A percentile compares a stretch with the other conserved stretches of the same genome.
Evolutionary conservation across 495 filamentous ascomycete genomes (phyloP).

Genomic region (Penicillium salamii): DNA sequence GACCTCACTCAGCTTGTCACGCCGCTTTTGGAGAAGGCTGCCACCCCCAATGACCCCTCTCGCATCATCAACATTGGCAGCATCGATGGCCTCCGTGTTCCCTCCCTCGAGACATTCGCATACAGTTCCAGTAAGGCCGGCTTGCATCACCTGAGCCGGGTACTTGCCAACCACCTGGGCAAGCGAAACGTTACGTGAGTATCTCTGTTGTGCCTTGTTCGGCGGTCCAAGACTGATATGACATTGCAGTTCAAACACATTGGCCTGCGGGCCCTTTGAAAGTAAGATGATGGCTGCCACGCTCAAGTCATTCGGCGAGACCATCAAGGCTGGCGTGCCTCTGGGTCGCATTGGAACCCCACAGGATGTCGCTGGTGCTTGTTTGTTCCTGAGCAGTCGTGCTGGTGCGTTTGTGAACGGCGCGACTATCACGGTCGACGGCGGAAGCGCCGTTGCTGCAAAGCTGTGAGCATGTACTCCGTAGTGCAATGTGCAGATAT

Average conservation of each 20-base stretch:
- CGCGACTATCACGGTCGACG: conserved; percentile 72
- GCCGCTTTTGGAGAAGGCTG: conserved; percentile 62
- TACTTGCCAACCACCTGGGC: conserved; percentile 69
- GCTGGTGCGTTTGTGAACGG: conserved; percentile 76
- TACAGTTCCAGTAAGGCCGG: conserved; percentile 77
- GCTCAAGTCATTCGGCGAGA: conserved; percentile 56
- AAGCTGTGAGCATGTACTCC: conserved; percentile 53
- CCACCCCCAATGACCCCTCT: conserved; percentile 47
- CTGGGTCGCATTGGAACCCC: conserved; percentile 68
- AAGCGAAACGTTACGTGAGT: conserved; percentile 64
- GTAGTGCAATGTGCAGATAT: not conserved
- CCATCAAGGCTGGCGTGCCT: conserved; percentile 63
- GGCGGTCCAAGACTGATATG: conserved; percentile 5
- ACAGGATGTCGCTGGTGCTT: conserved; percentile 72
- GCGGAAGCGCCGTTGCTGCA: conserved; percentile 53
- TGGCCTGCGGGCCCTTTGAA: conserved; percentile 79
- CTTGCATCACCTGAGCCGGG: conserved; percentile 67
- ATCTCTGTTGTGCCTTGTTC: not conserved
- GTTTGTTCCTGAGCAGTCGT: conserved; percentile 67
- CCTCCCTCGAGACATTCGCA: conserved; percentile 69
- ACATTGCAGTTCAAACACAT: conserved; percentile 52
- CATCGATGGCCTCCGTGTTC: conserved; percentile 65
- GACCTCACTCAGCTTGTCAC: conserved; percentile 72
- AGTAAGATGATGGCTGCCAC: conserved; percentile 83
- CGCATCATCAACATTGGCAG: conserved; percentile 76